A percentile compares a stretch with the other conserved stretches of the same genome.
Conservation (phyloP, 352 stramenopile species). For the Pythium insidiosum region DNA sequence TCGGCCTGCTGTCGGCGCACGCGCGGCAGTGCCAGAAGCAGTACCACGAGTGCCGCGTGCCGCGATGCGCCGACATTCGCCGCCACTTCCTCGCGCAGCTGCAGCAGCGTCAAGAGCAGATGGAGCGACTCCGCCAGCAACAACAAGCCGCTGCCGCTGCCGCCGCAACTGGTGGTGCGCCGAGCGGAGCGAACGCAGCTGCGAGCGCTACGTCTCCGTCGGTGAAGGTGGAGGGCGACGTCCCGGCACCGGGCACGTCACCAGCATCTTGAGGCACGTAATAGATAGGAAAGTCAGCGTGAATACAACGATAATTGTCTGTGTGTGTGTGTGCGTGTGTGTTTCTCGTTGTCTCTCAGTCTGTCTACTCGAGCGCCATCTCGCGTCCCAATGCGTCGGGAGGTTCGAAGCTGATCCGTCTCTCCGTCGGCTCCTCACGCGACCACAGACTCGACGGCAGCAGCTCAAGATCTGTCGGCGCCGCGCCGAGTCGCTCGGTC, state of each 20-base stretch:
- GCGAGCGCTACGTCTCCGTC: neutral
- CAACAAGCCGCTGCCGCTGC: constrained; percentile 5
- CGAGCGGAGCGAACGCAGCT: neutral
- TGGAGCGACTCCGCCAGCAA: constrained; percentile 31
- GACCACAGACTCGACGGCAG: neutral
- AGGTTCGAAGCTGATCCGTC: neutral
- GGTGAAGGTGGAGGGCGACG: neutral
- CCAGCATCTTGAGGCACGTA: neutral
- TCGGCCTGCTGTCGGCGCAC: constrained; percentile 74
- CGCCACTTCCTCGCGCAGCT: constrained; percentile 77
- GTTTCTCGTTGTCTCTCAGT: no score
- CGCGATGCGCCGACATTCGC: constrained; percentile 78
- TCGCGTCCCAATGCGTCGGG: no score
- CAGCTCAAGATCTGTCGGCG: neutral
- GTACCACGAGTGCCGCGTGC: constrained; percentile 71
- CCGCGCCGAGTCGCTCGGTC: neutral
- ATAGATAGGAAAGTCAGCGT: no score
- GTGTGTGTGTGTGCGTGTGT: no score
- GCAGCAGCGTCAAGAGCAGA: constrained; percentile 63
- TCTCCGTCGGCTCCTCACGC: neutral
- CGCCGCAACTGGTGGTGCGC: constrained; percentile 1
- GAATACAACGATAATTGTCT: neutral
- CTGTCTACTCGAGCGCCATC: no score
- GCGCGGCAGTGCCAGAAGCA: constrained; percentile 76
- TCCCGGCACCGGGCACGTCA: neutral